These are phyloP conservation scores for Ophiostoma montium DNA, from an alignment of 2,329 filamentous ascomycete genomes.

Conservation along the genomic window DNA sequence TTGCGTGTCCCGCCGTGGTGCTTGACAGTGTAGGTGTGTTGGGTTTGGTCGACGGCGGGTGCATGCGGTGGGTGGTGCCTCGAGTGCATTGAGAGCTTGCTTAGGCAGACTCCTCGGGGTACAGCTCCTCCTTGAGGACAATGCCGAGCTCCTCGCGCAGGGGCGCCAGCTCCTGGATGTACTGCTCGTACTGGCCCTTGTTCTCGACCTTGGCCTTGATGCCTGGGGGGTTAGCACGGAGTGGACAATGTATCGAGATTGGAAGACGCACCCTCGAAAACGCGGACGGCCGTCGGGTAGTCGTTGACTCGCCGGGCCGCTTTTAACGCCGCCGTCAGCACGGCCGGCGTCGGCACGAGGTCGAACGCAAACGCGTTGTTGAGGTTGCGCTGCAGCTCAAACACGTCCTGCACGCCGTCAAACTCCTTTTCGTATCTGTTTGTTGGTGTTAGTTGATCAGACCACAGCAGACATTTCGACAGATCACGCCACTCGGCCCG, in stretches of 20 bases:
- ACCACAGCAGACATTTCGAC: no score
- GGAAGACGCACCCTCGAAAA: slow-evolving; percentile 76
- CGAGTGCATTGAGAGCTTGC: no score
- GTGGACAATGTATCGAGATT: not conserved
- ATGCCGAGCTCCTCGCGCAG: slow-evolving; percentile 90
- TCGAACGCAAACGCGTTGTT: slow-evolving; percentile 99
- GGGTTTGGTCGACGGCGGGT: no score
- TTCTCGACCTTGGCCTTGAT: slow-evolving; percentile 99
- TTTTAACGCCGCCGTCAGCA: slow-evolving; percentile 81
- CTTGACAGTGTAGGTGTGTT: no score
- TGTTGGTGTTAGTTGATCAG: slow-evolving; percentile 24
- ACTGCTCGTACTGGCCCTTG: slow-evolving; percentile 92
- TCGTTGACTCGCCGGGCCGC: slow-evolving; percentile 95
- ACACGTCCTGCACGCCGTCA: slow-evolving; percentile 91
- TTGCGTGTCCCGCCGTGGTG: no score
- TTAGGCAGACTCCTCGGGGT: slow-evolving; percentile 36
- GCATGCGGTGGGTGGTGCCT: no score
- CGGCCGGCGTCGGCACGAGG: slow-evolving; percentile 86
- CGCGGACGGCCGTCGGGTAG: slow-evolving; percentile 92
- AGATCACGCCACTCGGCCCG: no score
- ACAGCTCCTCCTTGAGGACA: slow-evolving; percentile 82
- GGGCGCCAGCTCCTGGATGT: slow-evolving; percentile 82
- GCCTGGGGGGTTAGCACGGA: slow-evolving; percentile 46
- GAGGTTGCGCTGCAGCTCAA: slow-evolving; percentile 93
- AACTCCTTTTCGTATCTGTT: slow-evolving; percentile 98